phyloP scores from a whole-genome alignment of 306 rosid species.

The Acacia acuminata region DNA sequence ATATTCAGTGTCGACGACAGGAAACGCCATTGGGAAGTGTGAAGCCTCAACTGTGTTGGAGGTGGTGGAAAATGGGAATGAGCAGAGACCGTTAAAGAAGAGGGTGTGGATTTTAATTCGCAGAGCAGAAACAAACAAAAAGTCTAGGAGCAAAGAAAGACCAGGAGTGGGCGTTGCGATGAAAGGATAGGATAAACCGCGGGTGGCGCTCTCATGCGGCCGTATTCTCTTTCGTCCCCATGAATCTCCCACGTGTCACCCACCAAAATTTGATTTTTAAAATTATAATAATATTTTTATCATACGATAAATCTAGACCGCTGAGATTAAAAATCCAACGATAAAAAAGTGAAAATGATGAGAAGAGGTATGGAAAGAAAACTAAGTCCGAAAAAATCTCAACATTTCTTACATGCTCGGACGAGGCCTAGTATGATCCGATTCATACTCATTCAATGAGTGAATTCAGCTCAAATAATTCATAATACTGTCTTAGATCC shows the following conservation, averaged over 20 bases:
- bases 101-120: neutral
- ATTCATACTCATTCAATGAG: neutral
- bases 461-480: neutral
- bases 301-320: too few species aligned
- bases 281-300: too few species aligned
- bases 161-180: neutral
- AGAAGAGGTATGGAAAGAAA: too few species aligned
- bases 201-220: neutral
- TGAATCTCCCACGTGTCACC: constrained; percentile 3
- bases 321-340: too few species aligned
- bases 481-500: too few species aligned
- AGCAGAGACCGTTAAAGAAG: neutral
- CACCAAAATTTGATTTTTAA: too few species aligned
- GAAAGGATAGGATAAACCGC: neutral
- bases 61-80: neutral
- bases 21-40: constrained; percentile 58
- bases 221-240: neutral
- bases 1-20: constrained; percentile 70
- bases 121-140: neutral
- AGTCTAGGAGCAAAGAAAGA: neutral
- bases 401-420: neutral
- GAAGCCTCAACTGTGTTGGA: neutral
- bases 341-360: too few species aligned
- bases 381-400: neutral
- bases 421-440: neutral